Conservation (phyloP, 257 asterid species). For the Gentiana macrophylla region DNA sequence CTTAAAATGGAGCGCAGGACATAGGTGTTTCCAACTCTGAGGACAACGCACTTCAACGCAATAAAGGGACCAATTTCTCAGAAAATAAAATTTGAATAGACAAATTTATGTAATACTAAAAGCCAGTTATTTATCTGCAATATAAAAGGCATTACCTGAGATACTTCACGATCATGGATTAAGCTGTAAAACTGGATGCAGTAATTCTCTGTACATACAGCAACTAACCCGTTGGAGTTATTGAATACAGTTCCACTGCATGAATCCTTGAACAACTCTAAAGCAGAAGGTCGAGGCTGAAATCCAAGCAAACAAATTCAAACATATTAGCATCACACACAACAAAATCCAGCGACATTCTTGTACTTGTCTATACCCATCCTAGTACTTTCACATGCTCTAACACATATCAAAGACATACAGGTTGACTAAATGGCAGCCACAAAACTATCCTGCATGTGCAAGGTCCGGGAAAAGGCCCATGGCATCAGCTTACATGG, state of each 20-base stretch:
- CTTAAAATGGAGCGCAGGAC: neutral
- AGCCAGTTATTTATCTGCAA: constrained; percentile 4
- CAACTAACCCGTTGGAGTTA: constrained; percentile 50
- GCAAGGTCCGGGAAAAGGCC: no score
- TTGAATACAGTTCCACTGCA: constrained; percentile 43
- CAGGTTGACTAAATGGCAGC: no score
- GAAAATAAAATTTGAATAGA: no score
- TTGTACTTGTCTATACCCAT: neutral
- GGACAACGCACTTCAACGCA: neutral
- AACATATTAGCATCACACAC: neutral
- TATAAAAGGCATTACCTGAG: constrained; percentile 46
- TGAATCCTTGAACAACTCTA: constrained; percentile 34
- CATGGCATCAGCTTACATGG: no score
- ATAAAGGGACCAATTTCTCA: no score
- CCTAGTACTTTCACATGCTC: no score
- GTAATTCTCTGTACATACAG: constrained; percentile 77
- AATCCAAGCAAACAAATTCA: constrained; percentile 10
- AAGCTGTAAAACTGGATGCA: constrained; percentile 72
- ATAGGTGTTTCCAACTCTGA: neutral
- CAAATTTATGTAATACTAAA: neutral
- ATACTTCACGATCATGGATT: constrained; percentile 76
- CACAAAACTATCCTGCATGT: no score
- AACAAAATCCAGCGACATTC: neutral
- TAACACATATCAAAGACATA: no score
- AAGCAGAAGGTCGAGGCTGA: constrained; percentile 60